Base-by-base conservation (phyloP, 2,329 filamentous ascomycete species). In the Fusarium tanahbumbuense region DNA sequence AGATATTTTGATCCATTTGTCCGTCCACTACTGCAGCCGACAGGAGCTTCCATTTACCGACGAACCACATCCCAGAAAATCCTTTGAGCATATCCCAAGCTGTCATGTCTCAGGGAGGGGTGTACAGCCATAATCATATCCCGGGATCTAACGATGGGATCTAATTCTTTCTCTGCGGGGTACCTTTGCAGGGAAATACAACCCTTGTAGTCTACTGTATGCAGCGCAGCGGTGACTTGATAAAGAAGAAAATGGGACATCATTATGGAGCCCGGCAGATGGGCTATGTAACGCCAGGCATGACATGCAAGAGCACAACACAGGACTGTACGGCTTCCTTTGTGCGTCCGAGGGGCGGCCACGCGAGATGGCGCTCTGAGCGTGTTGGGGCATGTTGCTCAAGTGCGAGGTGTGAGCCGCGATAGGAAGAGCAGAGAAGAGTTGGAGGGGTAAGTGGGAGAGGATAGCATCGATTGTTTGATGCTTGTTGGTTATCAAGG, bases 351-450 rank as follows among this genome's bases (percentile, higher is more conserved):
- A 68, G 61, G 60, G 72, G 68, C 70, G 64, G 68, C 73, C 73
- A 75, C 73, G 73, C 73, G 73, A 74, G 73, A 75, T 75, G 69
- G 67, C 69, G 71, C 69, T 71, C 67, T 56, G 37, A 46, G 55
- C 10, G 52, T 64, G 67, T 60, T 64, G 62, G 62, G 67, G 46
- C 66, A 52, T 55, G 55, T 56, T 53, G 42, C 64, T 48, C 67
- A 64, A 57, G 68, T 70, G 15, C 64, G 55, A 70, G 68, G 68
- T 70, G 68, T 71, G 67, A 64, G 68, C 58, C 50, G 67, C 45
- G 55, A 56, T 45, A 49, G 48, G 46, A 34, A 45, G 56, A 56
- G 20, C 18, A 53, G 18, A 53, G 18, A 27, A 22, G 32, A 37
- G 30, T 60, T 44, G 40, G 50, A 25, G 53, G 53, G 41, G 37